Base-by-base conservation (phyloP, 306 rosid genomes). In the Luffa aegyptiaca region DNA sequence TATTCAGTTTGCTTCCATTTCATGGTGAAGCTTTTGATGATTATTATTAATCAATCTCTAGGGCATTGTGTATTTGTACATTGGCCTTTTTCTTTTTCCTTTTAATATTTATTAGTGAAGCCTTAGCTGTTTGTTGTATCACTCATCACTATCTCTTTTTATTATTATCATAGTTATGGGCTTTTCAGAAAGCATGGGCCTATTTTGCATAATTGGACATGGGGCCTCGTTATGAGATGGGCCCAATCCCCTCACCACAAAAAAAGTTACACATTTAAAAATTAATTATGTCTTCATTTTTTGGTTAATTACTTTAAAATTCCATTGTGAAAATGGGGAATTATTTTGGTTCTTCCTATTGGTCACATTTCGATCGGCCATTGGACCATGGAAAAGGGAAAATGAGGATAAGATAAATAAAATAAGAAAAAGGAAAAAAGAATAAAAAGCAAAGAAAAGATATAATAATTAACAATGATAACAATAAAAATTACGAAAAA, bases 1-100 rank as follows among this genome's bases (percentile, higher is more conserved):
- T 53, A 79, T 85, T 86, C 80, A 86, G 90, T 88, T 87, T 88
- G 84, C 84, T 86, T 82, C 84, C 89, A 84, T 81, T 87, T 82
- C 85, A 82, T 80, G 92, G 88, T 84, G 92, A 88, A 89, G 91
- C 89, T 45, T 83, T 88, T 64, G 86, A 83, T 90, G 88, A 83
- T 81, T 9, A 68, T 68, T 66, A 66, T 66, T 57, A 79, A 89
- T 68, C 80, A 76, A 88, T 68, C 80, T 56, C 31, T 85, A 86
- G 88, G 77, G 46, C 83, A 75, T 86, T 82, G 84, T 86, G 87
- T 82, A 86, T 84, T 84, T 86, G 89, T 88, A 84, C 91, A 90
- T 90, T 86, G 45, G 3, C 77, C 80, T 66, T n/a, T 17, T 17
- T 37, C 2, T 59, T 57, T 21, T 6, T 16, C 9, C n/a, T 41